Conservation (phyloP, 169 alveolate genomes). For the Theileria annulata region DNA sequence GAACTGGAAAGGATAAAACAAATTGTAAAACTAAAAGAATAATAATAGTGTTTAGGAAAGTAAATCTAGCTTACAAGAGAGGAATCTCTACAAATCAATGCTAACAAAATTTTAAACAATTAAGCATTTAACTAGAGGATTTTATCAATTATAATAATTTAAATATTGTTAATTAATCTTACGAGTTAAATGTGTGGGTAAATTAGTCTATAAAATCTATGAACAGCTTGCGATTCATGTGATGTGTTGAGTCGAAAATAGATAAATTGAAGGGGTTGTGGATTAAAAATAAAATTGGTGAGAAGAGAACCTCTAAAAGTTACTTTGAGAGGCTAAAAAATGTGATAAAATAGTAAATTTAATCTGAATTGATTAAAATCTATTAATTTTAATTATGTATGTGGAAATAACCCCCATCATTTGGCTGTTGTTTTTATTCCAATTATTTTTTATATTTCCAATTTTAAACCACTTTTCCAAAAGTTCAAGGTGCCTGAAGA, state of each 20-base stretch:
- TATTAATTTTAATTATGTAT: background rate
- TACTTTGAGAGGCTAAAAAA: background rate
- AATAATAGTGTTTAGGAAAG: conserved; percentile 5
- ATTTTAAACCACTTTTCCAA: background rate
- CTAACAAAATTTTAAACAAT: background rate
- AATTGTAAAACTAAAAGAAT: conserved; percentile 17
- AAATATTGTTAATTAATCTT: no score
- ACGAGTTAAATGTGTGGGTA: background rate
- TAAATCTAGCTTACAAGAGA: background rate
- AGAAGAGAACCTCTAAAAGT: background rate
- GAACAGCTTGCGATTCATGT: background rate
- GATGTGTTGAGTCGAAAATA: background rate
- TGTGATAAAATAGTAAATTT: background rate
- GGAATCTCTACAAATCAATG: conserved; percentile 32
- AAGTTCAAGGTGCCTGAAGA: background rate
- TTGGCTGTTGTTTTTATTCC: background rate
- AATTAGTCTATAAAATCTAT: background rate
- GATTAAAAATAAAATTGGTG: background rate
- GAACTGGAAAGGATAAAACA: conserved; percentile 21
- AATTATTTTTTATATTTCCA: background rate
- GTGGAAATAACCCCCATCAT: conserved; percentile 19
- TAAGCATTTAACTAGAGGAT: background rate
- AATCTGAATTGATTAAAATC: background rate
- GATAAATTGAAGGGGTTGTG: background rate
- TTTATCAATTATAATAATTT: background rate